These are phyloP conservation scores for Komagataella populi DNA, from an alignment of 805 yeast species.

Conservation along the genomic window DNA sequence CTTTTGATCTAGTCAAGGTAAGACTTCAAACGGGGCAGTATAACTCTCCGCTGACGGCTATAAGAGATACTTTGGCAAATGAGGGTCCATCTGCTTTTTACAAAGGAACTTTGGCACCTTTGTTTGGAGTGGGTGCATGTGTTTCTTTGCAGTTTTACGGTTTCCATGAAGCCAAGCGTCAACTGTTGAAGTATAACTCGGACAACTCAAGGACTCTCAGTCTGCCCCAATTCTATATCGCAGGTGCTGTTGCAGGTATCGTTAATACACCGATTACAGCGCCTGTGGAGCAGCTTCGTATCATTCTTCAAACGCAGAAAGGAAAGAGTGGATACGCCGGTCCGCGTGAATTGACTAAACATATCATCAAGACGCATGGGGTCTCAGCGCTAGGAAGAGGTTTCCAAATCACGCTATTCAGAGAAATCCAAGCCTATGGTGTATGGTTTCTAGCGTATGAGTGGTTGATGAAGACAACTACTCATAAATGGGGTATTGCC, in stretches of 20 bases:
- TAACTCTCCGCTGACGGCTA: slow-evolving; percentile 33
- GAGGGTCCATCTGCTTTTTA: slow-evolving; percentile 80
- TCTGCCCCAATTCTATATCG: slow-evolving; percentile 40
- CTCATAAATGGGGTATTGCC: slow-evolving; percentile 18
- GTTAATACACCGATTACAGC: slow-evolving; percentile 51
- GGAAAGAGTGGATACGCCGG: slow-evolving; percentile 22
- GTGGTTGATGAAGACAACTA: slow-evolving; percentile 28
- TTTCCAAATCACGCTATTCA: slow-evolving; percentile 31
- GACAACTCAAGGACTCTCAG: slow-evolving; percentile 19
- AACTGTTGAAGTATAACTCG: slow-evolving; percentile 21
- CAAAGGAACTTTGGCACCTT: slow-evolving; percentile 88
- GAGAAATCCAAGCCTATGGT: slow-evolving; percentile 66
- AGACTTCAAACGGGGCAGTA: slow-evolving; percentile 60
- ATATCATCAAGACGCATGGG: slow-evolving; percentile 30
- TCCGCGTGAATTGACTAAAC: slow-evolving; percentile 27
- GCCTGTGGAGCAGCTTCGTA: slow-evolving; percentile 57
- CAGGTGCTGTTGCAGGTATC: slow-evolving; percentile 55
- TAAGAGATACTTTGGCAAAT: slow-evolving; percentile 36
- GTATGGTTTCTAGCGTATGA: slow-evolving; percentile 63
- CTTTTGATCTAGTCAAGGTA: slow-evolving; percentile 60
- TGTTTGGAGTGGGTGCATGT: slow-evolving; percentile 95
- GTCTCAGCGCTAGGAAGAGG: slow-evolving; percentile 42
- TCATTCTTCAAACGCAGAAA: slow-evolving; percentile 41
- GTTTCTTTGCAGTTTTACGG: slow-evolving; percentile 85
- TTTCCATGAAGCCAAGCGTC: slow-evolving; percentile 56